Percentiles rank a stretch among this genome's conserved stretches.
phyloP scores from a whole-genome alignment of 257 asterid species.

The Fraxinus cuspidata region DNA sequence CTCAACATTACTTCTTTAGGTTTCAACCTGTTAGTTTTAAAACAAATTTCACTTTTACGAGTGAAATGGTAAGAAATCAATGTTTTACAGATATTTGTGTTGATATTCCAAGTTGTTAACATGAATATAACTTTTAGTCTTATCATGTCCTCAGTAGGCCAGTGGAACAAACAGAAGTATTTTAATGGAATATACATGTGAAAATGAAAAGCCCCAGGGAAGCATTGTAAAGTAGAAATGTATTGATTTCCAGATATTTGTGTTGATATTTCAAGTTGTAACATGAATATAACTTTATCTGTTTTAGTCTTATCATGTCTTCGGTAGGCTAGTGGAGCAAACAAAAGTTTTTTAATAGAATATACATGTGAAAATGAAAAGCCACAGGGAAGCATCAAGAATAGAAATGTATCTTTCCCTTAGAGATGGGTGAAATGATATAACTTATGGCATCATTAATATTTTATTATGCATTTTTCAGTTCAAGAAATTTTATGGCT shows the following conservation, averaged over 20 bases:
- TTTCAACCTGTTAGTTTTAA: neutral
- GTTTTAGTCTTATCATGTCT: conserved; percentile 5
- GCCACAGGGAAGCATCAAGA: neutral
- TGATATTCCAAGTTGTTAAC: conserved; percentile 10
- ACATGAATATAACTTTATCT: neutral
- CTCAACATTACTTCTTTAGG: neutral
- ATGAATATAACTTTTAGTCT: conserved; percentile 1
- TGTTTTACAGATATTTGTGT: neutral
- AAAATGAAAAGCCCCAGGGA: neutral
- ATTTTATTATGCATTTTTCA: conserved; percentile 25
- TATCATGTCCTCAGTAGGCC: conserved; percentile 13
- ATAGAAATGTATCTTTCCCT: neutral
- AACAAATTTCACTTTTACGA: neutral
- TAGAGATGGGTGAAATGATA: conserved; percentile 15
- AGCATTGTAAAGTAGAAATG: neutral
- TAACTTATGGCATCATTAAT: neutral
- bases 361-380: conserved; percentile 16
- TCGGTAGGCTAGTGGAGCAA: conserved; percentile 20
- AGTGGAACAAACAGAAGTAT: conserved; percentile 18
- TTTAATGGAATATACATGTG: conserved; percentile 22
- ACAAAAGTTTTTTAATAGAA: conserved; percentile 15
- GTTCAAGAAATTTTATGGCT: conserved; percentile 23
- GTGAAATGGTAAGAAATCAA: conserved; percentile 18
- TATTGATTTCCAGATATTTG: neutral
- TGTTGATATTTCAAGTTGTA: conserved; percentile 13